Evolutionary conservation across 83 land plant genomes (phyloP), one percentile per base, ranked within the genome.

Genomic region (Picea engelmannii): DNA sequence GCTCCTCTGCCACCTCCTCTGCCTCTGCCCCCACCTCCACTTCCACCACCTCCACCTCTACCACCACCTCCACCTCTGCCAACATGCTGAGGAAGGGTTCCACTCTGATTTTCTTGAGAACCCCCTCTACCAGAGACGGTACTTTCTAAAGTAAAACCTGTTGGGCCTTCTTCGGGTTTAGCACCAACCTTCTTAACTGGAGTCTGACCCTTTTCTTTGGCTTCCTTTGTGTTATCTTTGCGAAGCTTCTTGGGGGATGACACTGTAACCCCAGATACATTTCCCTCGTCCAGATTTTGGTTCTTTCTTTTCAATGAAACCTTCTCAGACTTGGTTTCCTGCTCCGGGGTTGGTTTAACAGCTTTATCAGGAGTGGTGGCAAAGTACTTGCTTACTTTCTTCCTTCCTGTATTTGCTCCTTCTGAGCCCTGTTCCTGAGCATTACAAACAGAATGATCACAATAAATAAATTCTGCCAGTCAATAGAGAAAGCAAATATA

Each of bases 1-100:
- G 92, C 92, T 47, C 96, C 97, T 59, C 98, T 84, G 27, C 99
- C 92, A 70, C 95, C 94, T 66, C 95, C 94, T 80, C 98, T 78
- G 18, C 96, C 95, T 79, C 96, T 84, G 16, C 96, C 96, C 44
- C 93, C 80, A 62, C 92, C 88, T 80, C 52, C 88, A 66, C 89
- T 79, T 63, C 84, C 87, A 78, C 88, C 84, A 6, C 66, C 80
- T 1, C 87, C 85, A n/a, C 87, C 82, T 63, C 95, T 91, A 66
- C 92, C 84, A 35, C 95, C 93, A 65, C 93, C 90, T 31, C 89
- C 88, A 44, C 95, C 91, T 62, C 95, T 85, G n/a, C 90, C 93
- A 80, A 5, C 59, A 47, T 73, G 59, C 77, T 47, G 59, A 20
- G 76, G 25, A 7, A 23, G 77, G 21, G 4, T 47, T 73, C 49